These are phyloP conservation scores for Plasmodium berghei DNA, from an alignment of 169 alveolate species.

Conservation along the genomic window DNA sequence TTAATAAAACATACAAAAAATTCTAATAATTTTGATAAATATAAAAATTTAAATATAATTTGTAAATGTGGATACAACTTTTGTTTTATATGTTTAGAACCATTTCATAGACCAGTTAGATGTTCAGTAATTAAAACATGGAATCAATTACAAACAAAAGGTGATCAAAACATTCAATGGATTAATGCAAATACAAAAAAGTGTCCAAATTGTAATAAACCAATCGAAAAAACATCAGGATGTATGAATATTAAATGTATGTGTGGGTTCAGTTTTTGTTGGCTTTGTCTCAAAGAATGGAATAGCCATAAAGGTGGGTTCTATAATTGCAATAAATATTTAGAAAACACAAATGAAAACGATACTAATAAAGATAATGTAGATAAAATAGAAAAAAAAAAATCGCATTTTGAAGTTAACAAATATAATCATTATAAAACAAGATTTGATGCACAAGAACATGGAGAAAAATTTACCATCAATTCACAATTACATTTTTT, in stretches of 20 bases:
- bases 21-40: neutral
- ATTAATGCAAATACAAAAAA: conserved; percentile 29
- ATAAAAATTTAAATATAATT: conserved; percentile 4
- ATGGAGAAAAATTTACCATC: conserved; percentile 52
- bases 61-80: conserved; percentile 57
- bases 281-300: conserved; percentile 53
- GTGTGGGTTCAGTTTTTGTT: conserved; percentile 62
- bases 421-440: conserved; percentile 47
- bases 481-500: conserved; percentile 36
- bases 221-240: conserved; percentile 62
- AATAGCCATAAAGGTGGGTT: conserved; percentile 62
- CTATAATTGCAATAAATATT: conserved; percentile 52
- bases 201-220: conserved; percentile 45
- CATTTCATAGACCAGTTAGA: conserved; percentile 44
- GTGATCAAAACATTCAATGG: conserved; percentile 43
- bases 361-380: neutral
- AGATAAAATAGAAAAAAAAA: conserved; percentile 11
- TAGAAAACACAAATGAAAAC: neutral
- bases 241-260: conserved; percentile 63
- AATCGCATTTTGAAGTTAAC: conserved; percentile 19
- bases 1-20: neutral
- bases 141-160: conserved; percentile 31
- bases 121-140: conserved; percentile 39
- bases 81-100: conserved; percentile 29
- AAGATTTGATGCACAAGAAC: conserved; percentile 57